Conservation (phyloP, 169 alveolate species). For the Plasmodium gallinaceum region DNA sequence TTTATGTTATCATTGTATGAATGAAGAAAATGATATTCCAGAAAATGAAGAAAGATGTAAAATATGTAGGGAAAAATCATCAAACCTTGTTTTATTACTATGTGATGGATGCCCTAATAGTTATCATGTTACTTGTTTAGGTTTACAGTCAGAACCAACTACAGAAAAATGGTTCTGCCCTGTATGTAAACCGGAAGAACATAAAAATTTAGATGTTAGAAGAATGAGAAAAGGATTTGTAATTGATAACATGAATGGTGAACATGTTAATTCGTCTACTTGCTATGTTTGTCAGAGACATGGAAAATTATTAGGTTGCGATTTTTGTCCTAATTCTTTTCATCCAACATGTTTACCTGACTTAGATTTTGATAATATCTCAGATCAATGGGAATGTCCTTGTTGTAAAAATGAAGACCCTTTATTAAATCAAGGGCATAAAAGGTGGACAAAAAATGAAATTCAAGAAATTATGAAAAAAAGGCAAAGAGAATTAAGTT, state of each 20-base stretch:
- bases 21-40: slow-evolving; percentile 83
- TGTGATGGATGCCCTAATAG: slow-evolving; percentile 95
- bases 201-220: slow-evolving; percentile 86
- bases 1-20: slow-evolving; percentile 86
- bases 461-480: slow-evolving; percentile 88
- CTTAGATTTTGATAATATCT: slow-evolving; percentile 88
- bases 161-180: slow-evolving; percentile 92
- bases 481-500: slow-evolving; percentile 85
- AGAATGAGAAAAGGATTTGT: slow-evolving; percentile 82
- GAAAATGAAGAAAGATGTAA: slow-evolving; percentile 90
- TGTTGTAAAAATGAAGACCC: slow-evolving; percentile 93
- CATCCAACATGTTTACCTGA: slow-evolving; percentile 91
- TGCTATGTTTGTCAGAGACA: slow-evolving; percentile 93
- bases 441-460: slow-evolving; percentile 90
- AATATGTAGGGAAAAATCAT: slow-evolving; percentile 86
- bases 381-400: slow-evolving; percentile 94
- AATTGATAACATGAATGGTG: slow-evolving; percentile 83
- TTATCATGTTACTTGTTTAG: slow-evolving; percentile 90
- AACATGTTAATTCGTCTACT: slow-evolving; percentile 88
- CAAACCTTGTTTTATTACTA: slow-evolving; percentile 85
- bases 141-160: slow-evolving; percentile 89
- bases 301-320: slow-evolving; percentile 93
- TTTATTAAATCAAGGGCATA: slow-evolving; percentile 90
- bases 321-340: slow-evolving; percentile 91
- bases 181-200: slow-evolving; percentile 90